Evolutionary conservation across 2,329 filamentous ascomycete species (phyloP).

Genomic region (Chrysoporthe deuterocubensis): DNA sequence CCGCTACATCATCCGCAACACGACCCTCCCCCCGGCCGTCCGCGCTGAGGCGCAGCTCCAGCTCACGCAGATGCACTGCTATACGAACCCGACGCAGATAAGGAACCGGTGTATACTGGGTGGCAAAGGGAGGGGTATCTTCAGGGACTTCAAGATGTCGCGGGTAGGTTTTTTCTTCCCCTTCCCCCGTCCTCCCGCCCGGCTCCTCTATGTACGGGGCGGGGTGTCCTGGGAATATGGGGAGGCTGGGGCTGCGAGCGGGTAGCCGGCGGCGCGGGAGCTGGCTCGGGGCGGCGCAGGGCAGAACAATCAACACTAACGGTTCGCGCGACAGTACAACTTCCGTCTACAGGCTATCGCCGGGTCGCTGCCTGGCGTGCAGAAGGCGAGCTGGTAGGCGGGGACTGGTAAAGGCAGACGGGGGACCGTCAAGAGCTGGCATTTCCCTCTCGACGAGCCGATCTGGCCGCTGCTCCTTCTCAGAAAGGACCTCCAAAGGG

Average conservation of each 20-base stretch:
- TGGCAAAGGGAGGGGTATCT: constrained; percentile 87
- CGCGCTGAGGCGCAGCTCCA: constrained; percentile 93
- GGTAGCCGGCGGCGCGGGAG: too few relatives aligned
- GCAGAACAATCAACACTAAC: constrained; percentile 34
- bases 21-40: constrained; percentile 76
- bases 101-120: constrained; percentile 91
- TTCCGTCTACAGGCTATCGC: constrained; percentile 88
- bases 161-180: constrained; percentile 64
- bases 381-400: constrained; percentile 91
- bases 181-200: too few relatives aligned
- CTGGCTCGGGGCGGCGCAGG: too few relatives aligned
- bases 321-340: constrained; percentile 68
- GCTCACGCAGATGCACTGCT: constrained; percentile 92
- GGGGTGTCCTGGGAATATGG: neutral
- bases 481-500: neutral
- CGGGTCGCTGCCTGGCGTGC: constrained; percentile 87
- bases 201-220: neutral
- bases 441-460: neutral
- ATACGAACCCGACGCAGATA: constrained; percentile 92
- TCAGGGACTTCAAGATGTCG: constrained; percentile 89
- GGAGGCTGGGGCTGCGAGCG: neutral
- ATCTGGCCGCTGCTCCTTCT: neutral
- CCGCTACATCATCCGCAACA: constrained; percentile 92
- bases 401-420: neutral
- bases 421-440: neutral